These are phyloP conservation scores for Alternaria brassicae DNA, from an alignment of 2,329 filamentous ascomycete species.

Conservation along the genomic window DNA sequence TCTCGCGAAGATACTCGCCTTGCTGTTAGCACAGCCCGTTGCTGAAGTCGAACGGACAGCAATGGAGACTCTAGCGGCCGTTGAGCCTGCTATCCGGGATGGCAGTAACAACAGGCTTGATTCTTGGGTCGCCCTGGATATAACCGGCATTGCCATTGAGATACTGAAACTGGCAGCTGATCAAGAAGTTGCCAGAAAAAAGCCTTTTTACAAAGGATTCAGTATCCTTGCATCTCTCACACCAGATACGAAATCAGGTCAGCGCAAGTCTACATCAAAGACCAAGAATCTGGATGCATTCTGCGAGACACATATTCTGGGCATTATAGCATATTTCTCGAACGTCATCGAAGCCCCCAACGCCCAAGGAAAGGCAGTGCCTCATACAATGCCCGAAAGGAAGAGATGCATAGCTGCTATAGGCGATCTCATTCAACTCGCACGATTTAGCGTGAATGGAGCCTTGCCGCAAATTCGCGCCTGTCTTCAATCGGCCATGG, in stretches of 20 bases:
- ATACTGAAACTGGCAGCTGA: constrained; percentile 82
- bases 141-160: constrained; percentile 78
- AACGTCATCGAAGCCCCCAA: constrained; percentile 75
- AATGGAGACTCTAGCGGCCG: constrained; percentile 70
- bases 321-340: constrained; percentile 83
- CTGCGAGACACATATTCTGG: constrained; percentile 82
- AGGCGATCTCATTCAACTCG: constrained; percentile 83
- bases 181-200: constrained; percentile 61
- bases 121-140: constrained; percentile 75
- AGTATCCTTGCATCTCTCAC: constrained; percentile 54
- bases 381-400: constrained; percentile 71
- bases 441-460: constrained; percentile 74
- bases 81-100: constrained; percentile 73
- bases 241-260: constrained; percentile 55
- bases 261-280: constrained; percentile 55
- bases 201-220: constrained; percentile 61
- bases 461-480: constrained; percentile 93
- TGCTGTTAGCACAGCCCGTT: constrained; percentile 66
- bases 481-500: constrained; percentile 85
- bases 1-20: constrained; percentile 64
- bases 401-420: constrained; percentile 80
- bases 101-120: constrained; percentile 64
- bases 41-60: constrained; percentile 71
- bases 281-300: constrained; percentile 73
- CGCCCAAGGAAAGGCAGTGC: constrained; percentile 48